These are phyloP conservation scores for Talaromyces piceae DNA, from an alignment of 2,329 filamentous ascomycete genomes.

Conservation along the genomic window DNA sequence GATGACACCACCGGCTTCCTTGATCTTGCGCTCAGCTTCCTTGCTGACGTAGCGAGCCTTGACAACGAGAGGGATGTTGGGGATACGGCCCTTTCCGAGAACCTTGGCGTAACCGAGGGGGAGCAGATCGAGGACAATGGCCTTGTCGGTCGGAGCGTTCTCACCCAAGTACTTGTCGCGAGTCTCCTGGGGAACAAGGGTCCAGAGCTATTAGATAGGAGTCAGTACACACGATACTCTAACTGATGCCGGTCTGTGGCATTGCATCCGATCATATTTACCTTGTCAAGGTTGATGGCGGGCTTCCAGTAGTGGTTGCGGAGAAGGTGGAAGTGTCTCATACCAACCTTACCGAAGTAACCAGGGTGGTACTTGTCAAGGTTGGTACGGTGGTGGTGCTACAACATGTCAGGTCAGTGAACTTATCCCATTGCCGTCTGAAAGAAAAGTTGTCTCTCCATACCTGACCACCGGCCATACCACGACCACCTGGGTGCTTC, in stretches of 20 bases:
- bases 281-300: conserved; percentile 97
- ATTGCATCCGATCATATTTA: conserved; percentile 38
- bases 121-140: conserved; percentile 95
- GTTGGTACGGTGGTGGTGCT: conserved; percentile 97
- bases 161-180: conserved; percentile 80
- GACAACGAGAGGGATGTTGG: conserved; percentile 87
- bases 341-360: conserved; percentile 98
- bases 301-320: conserved; percentile 98
- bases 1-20: conserved; percentile 89
- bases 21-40: conserved; percentile 98
- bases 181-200: conserved; percentile 85
- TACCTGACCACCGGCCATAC: conserved; percentile 80
- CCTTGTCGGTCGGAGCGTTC: conserved; percentile 76
- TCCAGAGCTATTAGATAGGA: conserved; percentile 66
- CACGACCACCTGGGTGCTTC: conserved; percentile 74
- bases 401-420: neutral
- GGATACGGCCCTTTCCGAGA: conserved; percentile 94
- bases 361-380: conserved; percentile 91
- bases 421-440: neutral
- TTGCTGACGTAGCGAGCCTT: conserved; percentile 92
- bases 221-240: conserved; percentile 5
- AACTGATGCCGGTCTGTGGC: neutral
- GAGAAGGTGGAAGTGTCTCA: conserved; percentile 95
- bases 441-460: neutral
- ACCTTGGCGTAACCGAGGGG: conserved; percentile 97